Conservation (phyloP, 2,329 filamentous ascomycete species). For the Fusarium papillatum region DNA sequence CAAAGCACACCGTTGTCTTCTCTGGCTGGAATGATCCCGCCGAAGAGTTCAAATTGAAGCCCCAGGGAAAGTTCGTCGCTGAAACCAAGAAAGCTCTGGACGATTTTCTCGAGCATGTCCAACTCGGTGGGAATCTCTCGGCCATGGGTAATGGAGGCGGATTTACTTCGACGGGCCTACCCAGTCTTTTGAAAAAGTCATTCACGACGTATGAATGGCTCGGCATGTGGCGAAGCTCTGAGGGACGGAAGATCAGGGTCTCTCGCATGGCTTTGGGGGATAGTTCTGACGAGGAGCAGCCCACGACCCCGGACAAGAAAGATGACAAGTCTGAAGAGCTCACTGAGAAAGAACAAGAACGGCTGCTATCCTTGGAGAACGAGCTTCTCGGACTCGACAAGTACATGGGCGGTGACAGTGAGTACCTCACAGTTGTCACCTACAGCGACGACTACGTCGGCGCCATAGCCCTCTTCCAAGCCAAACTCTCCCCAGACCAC, state of each 20-base stretch:
- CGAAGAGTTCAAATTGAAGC: neutral
- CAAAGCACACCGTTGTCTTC: neutral
- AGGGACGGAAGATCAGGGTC: neutral
- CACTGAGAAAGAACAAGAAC: neutral
- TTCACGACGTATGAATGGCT: constrained; percentile 13
- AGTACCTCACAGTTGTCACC: constrained; percentile 3
- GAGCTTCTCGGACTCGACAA: constrained; percentile 12
- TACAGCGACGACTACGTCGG: constrained; percentile 12
- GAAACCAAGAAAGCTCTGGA: constrained; percentile 6
- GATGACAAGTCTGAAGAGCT: neutral
- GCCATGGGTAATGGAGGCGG: neutral
- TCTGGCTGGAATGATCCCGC: neutral
- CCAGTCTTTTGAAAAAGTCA: neutral
- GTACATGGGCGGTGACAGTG: constrained; percentile 10
- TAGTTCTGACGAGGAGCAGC: neutral
- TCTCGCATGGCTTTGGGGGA: neutral
- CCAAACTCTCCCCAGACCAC: neutral
- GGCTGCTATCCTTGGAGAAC: neutral
- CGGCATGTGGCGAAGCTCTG: constrained; percentile 15
- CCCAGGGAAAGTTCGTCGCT: neutral
- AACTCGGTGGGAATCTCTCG: neutral
- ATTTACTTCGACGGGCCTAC: neutral
- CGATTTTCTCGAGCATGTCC: neutral
- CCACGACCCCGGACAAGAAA: neutral
- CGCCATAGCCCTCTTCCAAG: constrained; percentile 10